These are phyloP conservation scores for Elymus sibiricus DNA, from an alignment of 176 grass and related monocot genomes.

Conservation along the genomic window DNA sequence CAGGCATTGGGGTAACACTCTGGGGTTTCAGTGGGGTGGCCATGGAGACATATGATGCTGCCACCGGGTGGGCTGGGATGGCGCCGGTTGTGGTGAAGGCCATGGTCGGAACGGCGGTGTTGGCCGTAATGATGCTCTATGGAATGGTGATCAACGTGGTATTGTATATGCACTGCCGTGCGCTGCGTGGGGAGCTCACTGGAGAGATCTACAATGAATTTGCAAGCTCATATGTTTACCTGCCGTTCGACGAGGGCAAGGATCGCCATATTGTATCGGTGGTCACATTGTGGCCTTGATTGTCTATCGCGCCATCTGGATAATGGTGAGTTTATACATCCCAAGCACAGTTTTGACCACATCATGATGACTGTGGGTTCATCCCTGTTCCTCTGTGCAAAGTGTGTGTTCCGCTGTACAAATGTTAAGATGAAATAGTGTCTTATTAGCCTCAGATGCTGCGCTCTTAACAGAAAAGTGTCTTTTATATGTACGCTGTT, in stretches of 20 bases:
- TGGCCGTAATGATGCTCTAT: slow-evolving; percentile 23
- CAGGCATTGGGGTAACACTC: neutral
- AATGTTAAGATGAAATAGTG: neutral
- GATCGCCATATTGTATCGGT: slow-evolving; percentile 28
- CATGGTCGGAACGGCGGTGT: slow-evolving; percentile 10
- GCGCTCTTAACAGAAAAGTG: neutral
- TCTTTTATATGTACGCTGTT: neutral
- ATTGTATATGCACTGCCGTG: slow-evolving; percentile 42
- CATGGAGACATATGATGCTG: neutral
- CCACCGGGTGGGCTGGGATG: slow-evolving; percentile 11
- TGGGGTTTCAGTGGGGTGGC: slow-evolving; percentile 37
- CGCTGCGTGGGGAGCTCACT: slow-evolving; percentile 28
- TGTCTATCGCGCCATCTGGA: neutral
- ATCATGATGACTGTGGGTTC: neutral
- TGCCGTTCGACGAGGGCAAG: slow-evolving; percentile 29
- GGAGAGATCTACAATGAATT: slow-evolving; percentile 55
- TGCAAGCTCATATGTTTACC: slow-evolving; percentile 39
- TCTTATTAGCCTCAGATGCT: neutral
- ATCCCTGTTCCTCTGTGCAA: slow-evolving; percentile 11
- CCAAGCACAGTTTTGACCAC: neutral
- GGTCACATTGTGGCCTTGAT: slow-evolving; percentile 20
- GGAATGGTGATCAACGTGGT: slow-evolving; percentile 39
- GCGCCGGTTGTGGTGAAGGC: slow-evolving; percentile 26
- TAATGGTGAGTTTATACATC: neutral
- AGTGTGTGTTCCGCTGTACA: neutral